Conservation (phyloP, 257 asterid species). For the Marsdenia floribunda region DNA sequence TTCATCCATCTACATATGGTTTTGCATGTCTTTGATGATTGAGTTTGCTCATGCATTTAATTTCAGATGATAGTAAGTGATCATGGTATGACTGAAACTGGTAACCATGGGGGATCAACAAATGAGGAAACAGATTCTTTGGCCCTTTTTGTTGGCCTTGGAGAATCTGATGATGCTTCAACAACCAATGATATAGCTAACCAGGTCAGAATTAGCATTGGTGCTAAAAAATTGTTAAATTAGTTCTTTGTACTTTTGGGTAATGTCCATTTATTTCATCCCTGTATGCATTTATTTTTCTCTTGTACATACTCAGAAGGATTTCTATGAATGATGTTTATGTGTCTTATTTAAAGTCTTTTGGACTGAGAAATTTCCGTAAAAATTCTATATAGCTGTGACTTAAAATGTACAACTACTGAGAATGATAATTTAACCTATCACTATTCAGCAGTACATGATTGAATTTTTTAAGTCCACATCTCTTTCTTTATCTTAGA, state of each 20-base stretch:
- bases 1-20: background rate
- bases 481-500: background rate
- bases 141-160: conserved; percentile 65
- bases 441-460: background rate
- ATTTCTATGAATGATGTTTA: background rate
- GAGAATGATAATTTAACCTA: background rate
- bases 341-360: background rate
- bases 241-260: background rate
- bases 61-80: conserved; percentile 79
- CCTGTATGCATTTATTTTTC: background rate
- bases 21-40: background rate
- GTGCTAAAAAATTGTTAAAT: conserved; percentile 11
- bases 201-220: conserved; percentile 49
- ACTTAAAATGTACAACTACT: background rate
- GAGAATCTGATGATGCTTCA: conserved; percentile 26
- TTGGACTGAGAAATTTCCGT: background rate
- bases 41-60: conserved; percentile 20
- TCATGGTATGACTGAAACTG: conserved; percentile 92
- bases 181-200: conserved; percentile 36
- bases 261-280: background rate
- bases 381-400: background rate
- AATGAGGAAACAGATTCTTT: conserved; percentile 85
- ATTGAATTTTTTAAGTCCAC: background rate
- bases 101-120: conserved; percentile 94
- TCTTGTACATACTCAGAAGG: background rate